A percentile compares a stretch with the other conserved stretches of the same genome.
phyloP scores from a whole-genome alignment of 495 filamentous ascomycete genomes.

The Penicillium flavigenum region DNA sequence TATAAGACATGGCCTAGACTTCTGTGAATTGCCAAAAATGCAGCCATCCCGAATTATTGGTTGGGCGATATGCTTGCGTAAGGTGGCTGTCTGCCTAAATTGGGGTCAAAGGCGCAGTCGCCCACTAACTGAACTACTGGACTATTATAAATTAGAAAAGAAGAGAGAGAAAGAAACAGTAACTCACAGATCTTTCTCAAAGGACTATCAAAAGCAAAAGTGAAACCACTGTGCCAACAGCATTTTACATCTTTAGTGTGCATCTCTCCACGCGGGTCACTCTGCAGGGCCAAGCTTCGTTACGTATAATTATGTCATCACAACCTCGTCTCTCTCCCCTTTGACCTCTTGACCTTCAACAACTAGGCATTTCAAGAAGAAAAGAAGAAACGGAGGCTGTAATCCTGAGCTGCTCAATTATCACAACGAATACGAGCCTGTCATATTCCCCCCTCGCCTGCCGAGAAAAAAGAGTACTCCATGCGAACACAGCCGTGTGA shows the following conservation, averaged over 20 bases:
- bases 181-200: not conserved
- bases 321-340: constrained; percentile 19
- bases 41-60: not conserved
- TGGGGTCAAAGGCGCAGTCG: constrained; percentile 9
- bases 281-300: constrained; percentile 17
- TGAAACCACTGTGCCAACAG: not conserved
- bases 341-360: constrained; percentile 12
- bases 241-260: not conserved
- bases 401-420: not conserved
- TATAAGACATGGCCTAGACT: not conserved
- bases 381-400: not conserved
- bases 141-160: not conserved
- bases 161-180: not conserved
- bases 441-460: constrained; percentile 2
- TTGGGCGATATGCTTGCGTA: constrained; percentile 14
- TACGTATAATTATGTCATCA: constrained; percentile 50
- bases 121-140: not conserved
- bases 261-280: constrained; percentile 1
- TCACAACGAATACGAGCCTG: not conserved
- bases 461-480: constrained; percentile 16
- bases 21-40: not conserved
- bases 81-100: constrained; percentile 18
- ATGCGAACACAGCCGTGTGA: constrained; percentile 37
- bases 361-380: constrained; percentile 1
- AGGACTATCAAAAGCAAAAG: not conserved